Percentiles rank a stretch among this genome's conserved stretches.
phyloP scores from a whole-genome alignment of 768 basidiomycete species.

The Podaxis rugospora region DNA sequence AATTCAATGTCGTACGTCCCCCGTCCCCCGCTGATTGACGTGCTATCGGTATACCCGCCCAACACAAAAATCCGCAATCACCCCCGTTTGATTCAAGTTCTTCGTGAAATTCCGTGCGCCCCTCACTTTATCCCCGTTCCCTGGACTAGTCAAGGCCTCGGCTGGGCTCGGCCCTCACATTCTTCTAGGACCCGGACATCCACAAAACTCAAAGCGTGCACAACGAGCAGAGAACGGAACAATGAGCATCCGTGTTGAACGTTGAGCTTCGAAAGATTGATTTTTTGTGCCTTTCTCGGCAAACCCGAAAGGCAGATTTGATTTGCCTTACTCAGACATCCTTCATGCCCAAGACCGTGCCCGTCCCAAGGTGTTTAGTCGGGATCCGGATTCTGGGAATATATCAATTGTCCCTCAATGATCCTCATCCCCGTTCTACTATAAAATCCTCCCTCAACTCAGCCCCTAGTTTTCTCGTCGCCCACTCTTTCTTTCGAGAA shows the following conservation, averaged over 20 bases:
- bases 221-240: background rate
- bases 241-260: background rate
- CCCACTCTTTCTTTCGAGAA: conserved; percentile 15
- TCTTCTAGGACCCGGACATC: background rate
- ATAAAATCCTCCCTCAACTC: conserved; percentile 1
- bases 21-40: background rate
- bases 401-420: background rate
- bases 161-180: background rate
- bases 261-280: background rate
- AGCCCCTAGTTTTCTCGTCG: conserved; percentile 4
- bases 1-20: background rate
- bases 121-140: background rate
- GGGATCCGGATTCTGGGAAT: conserved; percentile 17
- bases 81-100: background rate
- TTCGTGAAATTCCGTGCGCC: background rate
- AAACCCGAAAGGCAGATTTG: background rate
- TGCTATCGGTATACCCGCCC: background rate
- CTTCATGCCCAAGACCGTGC: background rate
- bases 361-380: background rate
- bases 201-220: background rate
- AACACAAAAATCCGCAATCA: background rate
- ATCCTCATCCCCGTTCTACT: background rate
- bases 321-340: background rate
- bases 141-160: background rate
- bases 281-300: conserved; percentile 10